Percentiles rank a stretch among this genome's conserved stretches.
phyloP scores from a whole-genome alignment of 176 grass and related monocot genomes.

The Coix lacrymajobi region DNA sequence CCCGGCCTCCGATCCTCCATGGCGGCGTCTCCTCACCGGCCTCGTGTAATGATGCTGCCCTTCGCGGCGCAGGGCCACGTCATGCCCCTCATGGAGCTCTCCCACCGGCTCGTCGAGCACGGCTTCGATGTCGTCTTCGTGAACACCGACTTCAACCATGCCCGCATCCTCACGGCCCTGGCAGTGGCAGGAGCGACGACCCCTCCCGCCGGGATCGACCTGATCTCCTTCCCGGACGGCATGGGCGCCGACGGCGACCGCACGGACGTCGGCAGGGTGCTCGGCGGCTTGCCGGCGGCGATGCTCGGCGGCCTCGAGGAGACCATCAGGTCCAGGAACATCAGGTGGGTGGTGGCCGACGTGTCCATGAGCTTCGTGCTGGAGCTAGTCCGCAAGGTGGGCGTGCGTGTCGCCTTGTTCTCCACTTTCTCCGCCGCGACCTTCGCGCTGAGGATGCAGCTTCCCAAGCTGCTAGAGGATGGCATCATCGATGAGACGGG shows the following conservation, averaged over 20 bases:
- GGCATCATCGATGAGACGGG: constrained; percentile 43
- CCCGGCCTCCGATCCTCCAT: not conserved
- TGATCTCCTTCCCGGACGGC: constrained; percentile 4
- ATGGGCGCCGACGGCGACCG: constrained; percentile 1
- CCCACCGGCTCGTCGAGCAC: constrained; percentile 34
- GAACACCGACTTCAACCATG: constrained; percentile 67
- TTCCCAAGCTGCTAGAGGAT: constrained; percentile 37
- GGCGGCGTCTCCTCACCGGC: not conserved
- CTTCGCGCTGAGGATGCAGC: constrained; percentile 20
- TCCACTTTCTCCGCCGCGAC: constrained; percentile 25
- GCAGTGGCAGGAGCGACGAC: not conserved
- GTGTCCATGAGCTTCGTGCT: not conserved
- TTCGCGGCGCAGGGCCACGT: constrained; percentile 62
- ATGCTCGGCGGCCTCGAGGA: not conserved
- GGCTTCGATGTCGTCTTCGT: constrained; percentile 52
- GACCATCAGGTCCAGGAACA: not conserved
- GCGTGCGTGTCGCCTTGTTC: constrained; percentile 23
- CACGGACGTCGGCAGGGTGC: not conserved
- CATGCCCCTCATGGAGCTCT: constrained; percentile 65
- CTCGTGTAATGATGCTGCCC: constrained; percentile 50
- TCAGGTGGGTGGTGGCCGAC: constrained; percentile 15
- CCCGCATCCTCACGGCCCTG: constrained; percentile 28
- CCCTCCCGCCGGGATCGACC: not conserved
- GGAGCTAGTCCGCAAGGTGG: constrained; percentile 21
- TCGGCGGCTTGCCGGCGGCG: not conserved